Conservation (phyloP, 129 eudicot species). For the Arctium minus region DNA sequence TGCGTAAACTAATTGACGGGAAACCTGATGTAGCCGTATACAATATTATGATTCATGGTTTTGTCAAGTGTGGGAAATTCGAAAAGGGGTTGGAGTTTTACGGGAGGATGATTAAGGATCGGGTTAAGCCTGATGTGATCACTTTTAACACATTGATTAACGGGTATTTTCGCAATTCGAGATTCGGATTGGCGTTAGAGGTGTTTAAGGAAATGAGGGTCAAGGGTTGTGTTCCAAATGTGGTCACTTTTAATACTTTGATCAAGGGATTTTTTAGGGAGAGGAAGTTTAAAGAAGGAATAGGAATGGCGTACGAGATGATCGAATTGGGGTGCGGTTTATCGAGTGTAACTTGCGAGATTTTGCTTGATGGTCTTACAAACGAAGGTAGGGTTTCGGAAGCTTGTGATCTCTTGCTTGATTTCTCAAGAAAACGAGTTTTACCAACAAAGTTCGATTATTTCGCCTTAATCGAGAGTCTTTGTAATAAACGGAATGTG, state of each 20-base stretch:
- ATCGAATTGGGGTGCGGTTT: constrained; percentile 70
- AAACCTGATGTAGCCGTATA: constrained; percentile 59
- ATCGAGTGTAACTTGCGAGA: constrained; percentile 71
- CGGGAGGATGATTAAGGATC: constrained; percentile 53
- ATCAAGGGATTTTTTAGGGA: constrained; percentile 79
- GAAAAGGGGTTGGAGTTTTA: constrained; percentile 64
- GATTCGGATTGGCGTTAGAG: constrained; percentile 58
- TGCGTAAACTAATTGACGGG: constrained; percentile 76
- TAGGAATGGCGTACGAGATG: constrained; percentile 89
- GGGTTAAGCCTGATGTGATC: constrained; percentile 71
- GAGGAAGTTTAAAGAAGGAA: constrained; percentile 61
- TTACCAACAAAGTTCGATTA: constrained; percentile 63
- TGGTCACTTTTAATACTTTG: constrained; percentile 79
- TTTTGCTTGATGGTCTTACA: constrained; percentile 68
- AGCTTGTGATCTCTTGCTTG: constrained; percentile 63
- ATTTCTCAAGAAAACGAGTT: constrained; percentile 60
- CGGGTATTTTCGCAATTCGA: constrained; percentile 56
- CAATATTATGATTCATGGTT: constrained; percentile 69
- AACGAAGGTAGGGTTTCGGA: constrained; percentile 36
- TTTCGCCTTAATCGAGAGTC: constrained; percentile 49
- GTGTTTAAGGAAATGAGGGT: constrained; percentile 81
- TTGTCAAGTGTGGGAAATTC: constrained; percentile 43
- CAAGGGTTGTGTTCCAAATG: constrained; percentile 78
- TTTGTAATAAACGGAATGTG: constrained; percentile 44
- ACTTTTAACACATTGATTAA: constrained; percentile 75